These are phyloP conservation scores for Ilex paraguariensis DNA, from an alignment of 305 asterid species.

Conservation along the genomic window DNA sequence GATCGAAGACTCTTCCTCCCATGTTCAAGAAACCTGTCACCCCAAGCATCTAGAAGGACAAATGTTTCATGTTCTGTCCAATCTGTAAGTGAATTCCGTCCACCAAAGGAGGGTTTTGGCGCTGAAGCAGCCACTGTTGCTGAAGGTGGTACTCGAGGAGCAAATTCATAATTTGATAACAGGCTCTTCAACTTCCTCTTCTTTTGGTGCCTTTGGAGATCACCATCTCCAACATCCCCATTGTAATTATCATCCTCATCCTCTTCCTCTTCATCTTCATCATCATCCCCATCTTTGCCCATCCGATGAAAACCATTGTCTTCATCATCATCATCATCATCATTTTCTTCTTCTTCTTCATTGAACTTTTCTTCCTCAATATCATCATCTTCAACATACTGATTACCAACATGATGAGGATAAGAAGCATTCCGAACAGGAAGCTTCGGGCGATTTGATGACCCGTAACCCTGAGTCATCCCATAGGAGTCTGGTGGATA, in stretches of 20 bases:
- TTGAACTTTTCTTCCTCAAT: neutral
- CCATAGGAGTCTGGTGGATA: slow-evolving; percentile 30
- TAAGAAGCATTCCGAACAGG: neutral
- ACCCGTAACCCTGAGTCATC: neutral
- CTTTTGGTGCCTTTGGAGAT: slow-evolving; percentile 38
- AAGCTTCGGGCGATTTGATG: neutral
- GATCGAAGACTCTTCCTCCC: slow-evolving; percentile 78
- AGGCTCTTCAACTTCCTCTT: slow-evolving; percentile 75
- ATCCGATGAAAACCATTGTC: slow-evolving; percentile 25
- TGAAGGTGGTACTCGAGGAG: slow-evolving; percentile 59
- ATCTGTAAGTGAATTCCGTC: slow-evolving; percentile 72
- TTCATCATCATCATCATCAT: slow-evolving; percentile 18
- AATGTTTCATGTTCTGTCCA: slow-evolving; percentile 84
- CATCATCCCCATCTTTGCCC: slow-evolving; percentile 20
- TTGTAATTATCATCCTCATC: slow-evolving; percentile 11
- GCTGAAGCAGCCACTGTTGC: slow-evolving; percentile 19
- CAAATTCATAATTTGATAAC: slow-evolving; percentile 72
- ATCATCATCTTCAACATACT: neutral
- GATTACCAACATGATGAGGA: neutral
- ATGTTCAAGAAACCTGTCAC: slow-evolving; percentile 64
- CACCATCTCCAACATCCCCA: slow-evolving; percentile 22
- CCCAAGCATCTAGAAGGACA: slow-evolving; percentile 70
- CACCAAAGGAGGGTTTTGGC: slow-evolving; percentile 50
- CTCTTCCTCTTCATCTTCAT: slow-evolving; percentile 6
- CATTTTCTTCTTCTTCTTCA: slow-evolving; percentile 8